Conservation (phyloP, 2,329 filamentous ascomycete genomes). For the Trichoderma simmonsii region DNA sequence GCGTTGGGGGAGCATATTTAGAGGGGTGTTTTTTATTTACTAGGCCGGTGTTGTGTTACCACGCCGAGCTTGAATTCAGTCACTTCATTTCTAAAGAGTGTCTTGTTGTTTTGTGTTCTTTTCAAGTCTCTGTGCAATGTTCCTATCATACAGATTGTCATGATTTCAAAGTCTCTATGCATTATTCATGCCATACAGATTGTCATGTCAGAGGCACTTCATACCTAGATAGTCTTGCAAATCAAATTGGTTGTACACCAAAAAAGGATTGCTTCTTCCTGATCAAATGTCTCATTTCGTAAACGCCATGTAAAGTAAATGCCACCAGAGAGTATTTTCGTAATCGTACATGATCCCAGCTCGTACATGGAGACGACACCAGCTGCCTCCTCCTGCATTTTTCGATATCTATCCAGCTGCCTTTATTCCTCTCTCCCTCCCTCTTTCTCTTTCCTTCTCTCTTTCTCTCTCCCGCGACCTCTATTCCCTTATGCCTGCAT, state of each 20-base stretch:
- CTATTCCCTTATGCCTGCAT: conserved; percentile 48
- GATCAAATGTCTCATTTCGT: conserved; percentile 14
- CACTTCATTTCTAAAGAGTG: not conserved
- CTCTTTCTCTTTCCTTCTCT: not conserved
- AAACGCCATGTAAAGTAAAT: conserved; percentile 39
- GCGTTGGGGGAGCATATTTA: conserved; percentile 4
- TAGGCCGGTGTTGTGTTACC: not conserved
- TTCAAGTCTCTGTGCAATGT: not conserved
- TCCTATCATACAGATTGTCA: no score
- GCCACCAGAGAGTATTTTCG: conserved; percentile 27
- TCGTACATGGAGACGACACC: conserved; percentile 24
- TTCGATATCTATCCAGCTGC: not conserved
- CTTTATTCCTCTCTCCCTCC: not conserved
- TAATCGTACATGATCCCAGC: conserved; percentile 34
- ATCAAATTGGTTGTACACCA: not conserved
- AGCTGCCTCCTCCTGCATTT: not conserved
- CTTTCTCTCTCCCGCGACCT: not conserved
- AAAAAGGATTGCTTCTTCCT: not conserved
- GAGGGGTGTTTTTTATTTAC: not conserved
- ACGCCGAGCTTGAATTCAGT: not conserved
- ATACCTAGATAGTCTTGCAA: not conserved
- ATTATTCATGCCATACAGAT: not conserved
- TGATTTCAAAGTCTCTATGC: not conserved
- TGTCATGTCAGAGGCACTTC: not conserved
- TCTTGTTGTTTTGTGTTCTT: not conserved